phyloP scores from a whole-genome alignment of 192 early-diverging fungal species.

The Oehlia diaphana region DNA sequence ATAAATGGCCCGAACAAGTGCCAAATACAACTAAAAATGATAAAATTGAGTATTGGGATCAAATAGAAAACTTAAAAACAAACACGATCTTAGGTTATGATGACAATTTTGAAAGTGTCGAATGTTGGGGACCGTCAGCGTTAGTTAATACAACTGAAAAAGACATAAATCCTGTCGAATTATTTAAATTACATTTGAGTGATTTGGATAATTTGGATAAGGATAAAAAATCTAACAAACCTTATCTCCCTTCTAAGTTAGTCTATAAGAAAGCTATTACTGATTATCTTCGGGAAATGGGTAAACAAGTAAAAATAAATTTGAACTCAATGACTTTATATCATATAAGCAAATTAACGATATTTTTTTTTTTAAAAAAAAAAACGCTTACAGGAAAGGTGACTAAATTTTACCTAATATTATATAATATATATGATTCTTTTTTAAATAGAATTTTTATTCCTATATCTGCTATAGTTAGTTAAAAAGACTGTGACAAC shows the following conservation, averaged over 20 bases:
- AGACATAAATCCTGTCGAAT: not conserved
- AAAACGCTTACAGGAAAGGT: not conserved
- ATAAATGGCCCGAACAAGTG: not conserved
- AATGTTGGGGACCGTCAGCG: not conserved
- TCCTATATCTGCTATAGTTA: not conserved
- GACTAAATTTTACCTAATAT: too few relatives aligned
- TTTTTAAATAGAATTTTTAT: too few relatives aligned
- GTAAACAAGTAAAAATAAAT: not conserved
- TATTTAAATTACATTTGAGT: conserved; percentile 33
- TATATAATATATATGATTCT: too few relatives aligned
- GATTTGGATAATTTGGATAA: conserved; percentile 36
- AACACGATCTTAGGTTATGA: not conserved
- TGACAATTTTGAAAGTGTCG: not conserved
- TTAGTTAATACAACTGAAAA: not conserved
- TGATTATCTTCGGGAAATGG: conserved; percentile 44
- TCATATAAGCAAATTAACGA: too few relatives aligned
- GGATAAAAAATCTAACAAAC: conserved; percentile 22
- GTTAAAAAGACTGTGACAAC: not conserved
- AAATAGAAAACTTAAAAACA: not conserved
- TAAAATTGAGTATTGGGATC: too few relatives aligned
- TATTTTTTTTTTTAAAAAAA: too few relatives aligned
- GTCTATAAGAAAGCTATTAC: conserved; percentile 51
- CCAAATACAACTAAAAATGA: too few relatives aligned
- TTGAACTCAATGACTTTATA: too few relatives aligned
- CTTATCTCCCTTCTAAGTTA: conserved; percentile 43